Base-by-base conservation (phyloP, 2,329 filamentous ascomycete species). In the Emericellopsis cladophorae region DNA sequence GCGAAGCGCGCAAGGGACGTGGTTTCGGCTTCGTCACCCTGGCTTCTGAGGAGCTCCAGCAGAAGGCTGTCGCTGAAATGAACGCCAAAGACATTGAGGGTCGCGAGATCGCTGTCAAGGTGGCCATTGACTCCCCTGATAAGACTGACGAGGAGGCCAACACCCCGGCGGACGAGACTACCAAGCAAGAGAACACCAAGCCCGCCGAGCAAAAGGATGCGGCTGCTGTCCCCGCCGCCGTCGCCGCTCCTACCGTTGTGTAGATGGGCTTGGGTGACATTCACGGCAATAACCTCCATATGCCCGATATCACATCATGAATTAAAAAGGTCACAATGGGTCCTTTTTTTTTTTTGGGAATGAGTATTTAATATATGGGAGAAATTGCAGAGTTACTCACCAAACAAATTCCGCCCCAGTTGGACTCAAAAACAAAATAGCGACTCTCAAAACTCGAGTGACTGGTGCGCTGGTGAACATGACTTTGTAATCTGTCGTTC, bases 11-110 rank as follows among this genome's bases (percentile, higher is more conserved):
- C 72, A 98, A 98, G 82, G 92, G 92, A 46, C 92, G 92, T 72
- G 92, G 92, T 51, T 98, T 98, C 63, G 92, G 92, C 51, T 98
- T 98, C 64, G 92, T 98, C 48, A 96, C 88, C 46, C 81, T 98
- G 47, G 84, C 83, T 48, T 93, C 87, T 15, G 90, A 98, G 74
- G 89, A 95, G 67, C 68, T 90, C 57, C 92, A 98, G 76, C 81
- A 93, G 70, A 95, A 95, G 83, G 92, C 92, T 50, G 93, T 95
- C 51, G 61, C 70, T 40, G 92, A 98, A 75, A 98, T 98, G 92
- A 95, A 98, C 68, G 92, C 88, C 69, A 96, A 95, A 80, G 86
- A 95, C 64, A 92, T 98, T 52, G 92, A 96, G 66, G 92, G 90
- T 49, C 90, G 92, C 58, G 90, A 96, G 73, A 98, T 98, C 54